Base-by-base conservation (phyloP, 805 yeast species). In the Pichia insulana region DNA sequence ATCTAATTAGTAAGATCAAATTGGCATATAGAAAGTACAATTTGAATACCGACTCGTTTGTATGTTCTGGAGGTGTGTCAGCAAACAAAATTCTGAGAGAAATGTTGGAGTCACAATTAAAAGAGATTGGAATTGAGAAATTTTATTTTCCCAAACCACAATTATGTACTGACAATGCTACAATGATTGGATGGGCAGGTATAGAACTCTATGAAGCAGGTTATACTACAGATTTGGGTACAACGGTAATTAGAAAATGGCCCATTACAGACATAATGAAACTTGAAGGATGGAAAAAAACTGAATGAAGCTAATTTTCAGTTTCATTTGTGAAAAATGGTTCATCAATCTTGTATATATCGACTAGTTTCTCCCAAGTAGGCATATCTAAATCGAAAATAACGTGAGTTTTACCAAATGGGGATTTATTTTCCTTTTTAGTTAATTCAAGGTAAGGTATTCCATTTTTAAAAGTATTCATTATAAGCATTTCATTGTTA, bases 181-280 rank as follows among this genome's bases (percentile, higher is more conserved):
- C 87, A 2, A 92, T 92, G 98, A 92, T 92, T 40, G 98, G 96
- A 1, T 86, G 94, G 79, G 95, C 97, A 0, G 98, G 97, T 0
- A 85, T 90, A 8, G 96, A 90, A 58, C 62, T 89, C 16, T 82
- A 65, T 56, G 96, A 88, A 56, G 51, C 57, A 15, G 70, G 73
- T 6, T 57, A 62, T 16, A 64, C 69, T 11, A 74, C 88, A 0
- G 72, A 69, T 6, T 52, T 83, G 34, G 69, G 63, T 10, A 73
- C 78, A 3, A 54, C 71, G n/a, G 94, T 95, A 1, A 65, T 76
- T 1, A 67, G 87, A 37, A 85, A 78, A 61, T 90, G 98, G 98
- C 89, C 95, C 2, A 55, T 88, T 45, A 61, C 70, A 37, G 73
- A 78, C 9, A 53, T 79, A 34, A 50, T 67, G 13, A 48, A 61